Evolutionary conservation across 2,329 filamentous ascomycete genomes (phyloP).

Genomic region (Penicillium sp.): DNA sequence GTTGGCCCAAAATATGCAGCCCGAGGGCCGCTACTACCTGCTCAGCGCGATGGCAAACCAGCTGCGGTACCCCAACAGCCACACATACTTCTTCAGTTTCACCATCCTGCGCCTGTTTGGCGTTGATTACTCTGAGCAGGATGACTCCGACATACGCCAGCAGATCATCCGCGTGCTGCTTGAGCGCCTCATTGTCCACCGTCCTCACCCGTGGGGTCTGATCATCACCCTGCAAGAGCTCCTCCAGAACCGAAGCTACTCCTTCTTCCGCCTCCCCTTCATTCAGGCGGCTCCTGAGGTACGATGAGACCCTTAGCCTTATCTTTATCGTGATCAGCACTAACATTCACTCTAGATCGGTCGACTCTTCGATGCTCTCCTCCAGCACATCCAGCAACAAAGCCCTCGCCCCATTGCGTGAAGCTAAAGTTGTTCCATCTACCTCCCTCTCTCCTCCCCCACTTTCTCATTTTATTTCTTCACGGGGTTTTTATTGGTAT

Average conservation of each 20-base stretch:
- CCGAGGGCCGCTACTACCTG: constrained; percentile 79
- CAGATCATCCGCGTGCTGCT: constrained; percentile 84
- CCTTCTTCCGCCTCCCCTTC: constrained; percentile 88
- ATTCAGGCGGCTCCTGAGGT: constrained; percentile 88
- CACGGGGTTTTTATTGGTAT: constrained; percentile 20
- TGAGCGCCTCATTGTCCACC: constrained; percentile 80
- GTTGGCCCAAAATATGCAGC: constrained; percentile 66
- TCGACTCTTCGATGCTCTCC: constrained; percentile 43
- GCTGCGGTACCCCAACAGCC: constrained; percentile 79
- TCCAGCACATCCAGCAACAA: constrained; percentile 45
- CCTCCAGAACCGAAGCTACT: constrained; percentile 82
- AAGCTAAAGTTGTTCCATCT: constrained; percentile 20
- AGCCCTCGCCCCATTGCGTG: constrained; percentile 43
- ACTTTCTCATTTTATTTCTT: constrained; percentile 19
- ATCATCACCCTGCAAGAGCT: constrained; percentile 84
- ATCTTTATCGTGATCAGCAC: neutral
- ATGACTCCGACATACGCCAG: constrained; percentile 77
- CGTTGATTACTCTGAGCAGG: constrained; percentile 61
- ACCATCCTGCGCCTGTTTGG: constrained; percentile 80
- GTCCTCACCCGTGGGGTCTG: constrained; percentile 93
- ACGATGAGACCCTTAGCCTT: constrained; percentile 25
- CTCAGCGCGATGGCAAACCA: constrained; percentile 83
- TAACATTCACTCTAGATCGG: constrained; percentile 34
- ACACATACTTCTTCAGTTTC: constrained; percentile 90
- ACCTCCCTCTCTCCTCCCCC: constrained; percentile 6